These are phyloP conservation scores for Dryas alaskensis DNA, from an alignment of 306 rosid genomes.

Conservation along the genomic window DNA sequence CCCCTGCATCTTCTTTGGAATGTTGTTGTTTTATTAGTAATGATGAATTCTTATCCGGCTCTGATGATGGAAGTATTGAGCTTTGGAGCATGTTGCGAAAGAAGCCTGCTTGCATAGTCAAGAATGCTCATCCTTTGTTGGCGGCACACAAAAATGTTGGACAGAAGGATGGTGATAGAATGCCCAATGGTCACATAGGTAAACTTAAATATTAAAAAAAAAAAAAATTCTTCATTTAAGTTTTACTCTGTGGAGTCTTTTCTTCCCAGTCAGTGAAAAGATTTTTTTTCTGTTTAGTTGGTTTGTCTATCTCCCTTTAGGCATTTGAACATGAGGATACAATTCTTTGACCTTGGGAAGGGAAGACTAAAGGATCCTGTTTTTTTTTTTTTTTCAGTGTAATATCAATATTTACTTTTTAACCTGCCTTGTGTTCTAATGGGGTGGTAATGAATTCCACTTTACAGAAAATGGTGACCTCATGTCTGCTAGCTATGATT, in stretches of 20 bases:
- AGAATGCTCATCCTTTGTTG: slow-evolving; percentile 66
- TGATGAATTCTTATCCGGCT: slow-evolving; percentile 83
- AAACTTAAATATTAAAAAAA: background rate
- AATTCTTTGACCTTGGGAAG: background rate
- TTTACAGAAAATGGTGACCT: slow-evolving; percentile 64
- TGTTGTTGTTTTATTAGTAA: slow-evolving; percentile 79
- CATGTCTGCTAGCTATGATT: slow-evolving; percentile 34
- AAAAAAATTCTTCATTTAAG: background rate
- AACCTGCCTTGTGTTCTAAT: slow-evolving; percentile 19
- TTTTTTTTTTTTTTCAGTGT: background rate
- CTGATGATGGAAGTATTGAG: slow-evolving; percentile 88
- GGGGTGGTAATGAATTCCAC: slow-evolving; percentile 23
- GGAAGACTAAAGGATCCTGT: background rate
- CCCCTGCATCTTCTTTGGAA: slow-evolving; percentile 85
- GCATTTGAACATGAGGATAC: background rate
- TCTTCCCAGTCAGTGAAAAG: background rate
- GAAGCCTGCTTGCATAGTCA: slow-evolving; percentile 74
- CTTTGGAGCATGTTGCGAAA: slow-evolving; percentile 68
- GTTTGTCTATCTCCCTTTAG: background rate
- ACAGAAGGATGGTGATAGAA: slow-evolving; percentile 39
- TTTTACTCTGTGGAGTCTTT: background rate
- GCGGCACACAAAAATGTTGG: slow-evolving; percentile 40
- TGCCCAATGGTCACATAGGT: slow-evolving; percentile 72
- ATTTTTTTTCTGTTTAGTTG: background rate
- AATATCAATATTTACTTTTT: background rate